phyloP scores from a whole-genome alignment of 2,329 filamentous ascomycete genomes.

The Claviceps sorghi region DNA sequence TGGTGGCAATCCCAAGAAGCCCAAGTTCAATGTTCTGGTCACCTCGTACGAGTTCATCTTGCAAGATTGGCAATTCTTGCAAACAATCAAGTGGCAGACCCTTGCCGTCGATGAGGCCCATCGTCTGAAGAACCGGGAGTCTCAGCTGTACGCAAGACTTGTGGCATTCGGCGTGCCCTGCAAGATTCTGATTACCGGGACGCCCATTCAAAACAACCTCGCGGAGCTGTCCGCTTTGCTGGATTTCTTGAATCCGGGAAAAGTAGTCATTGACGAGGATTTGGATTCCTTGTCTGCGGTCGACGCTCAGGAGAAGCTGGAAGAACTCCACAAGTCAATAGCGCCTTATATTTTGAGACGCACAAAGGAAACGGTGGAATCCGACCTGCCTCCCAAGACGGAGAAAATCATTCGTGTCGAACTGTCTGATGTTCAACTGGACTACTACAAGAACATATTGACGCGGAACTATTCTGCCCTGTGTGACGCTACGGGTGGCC shows the following conservation, averaged over 20 bases:
- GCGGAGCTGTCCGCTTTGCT: constrained; percentile 84
- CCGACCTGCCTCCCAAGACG: constrained; percentile 88
- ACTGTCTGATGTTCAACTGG: constrained; percentile 85
- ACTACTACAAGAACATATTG: constrained; percentile 98
- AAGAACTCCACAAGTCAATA: constrained; percentile 71
- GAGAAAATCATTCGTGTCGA: constrained; percentile 99
- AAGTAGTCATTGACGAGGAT: constrained; percentile 80
- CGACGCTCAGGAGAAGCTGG: constrained; percentile 74
- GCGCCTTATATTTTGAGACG: constrained; percentile 89
- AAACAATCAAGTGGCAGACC: constrained; percentile 92
- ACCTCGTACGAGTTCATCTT: constrained; percentile 97
- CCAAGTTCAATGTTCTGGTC: constrained; percentile 93
- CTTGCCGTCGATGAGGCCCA: constrained; percentile 95
- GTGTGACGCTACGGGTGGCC: constrained; percentile 76
- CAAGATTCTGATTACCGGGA: constrained; percentile 87
- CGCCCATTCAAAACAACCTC: constrained; percentile 92
- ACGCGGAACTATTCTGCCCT: constrained; percentile 92
- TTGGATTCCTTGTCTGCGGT: constrained; percentile 65
- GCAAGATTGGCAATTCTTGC: constrained; percentile 68
- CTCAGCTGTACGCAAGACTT: constrained; percentile 77
- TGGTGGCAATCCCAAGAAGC: constrained; percentile 72
- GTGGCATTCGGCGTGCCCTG: constrained; percentile 77
- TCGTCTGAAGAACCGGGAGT: constrained; percentile 89
- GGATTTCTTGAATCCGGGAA: constrained; percentile 94
- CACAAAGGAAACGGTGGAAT: constrained; percentile 95